These are phyloP conservation scores for Pleurozium schreberi DNA, from an alignment of 225 moss, liverwort and hornwort species.

Conservation along the genomic window DNA sequence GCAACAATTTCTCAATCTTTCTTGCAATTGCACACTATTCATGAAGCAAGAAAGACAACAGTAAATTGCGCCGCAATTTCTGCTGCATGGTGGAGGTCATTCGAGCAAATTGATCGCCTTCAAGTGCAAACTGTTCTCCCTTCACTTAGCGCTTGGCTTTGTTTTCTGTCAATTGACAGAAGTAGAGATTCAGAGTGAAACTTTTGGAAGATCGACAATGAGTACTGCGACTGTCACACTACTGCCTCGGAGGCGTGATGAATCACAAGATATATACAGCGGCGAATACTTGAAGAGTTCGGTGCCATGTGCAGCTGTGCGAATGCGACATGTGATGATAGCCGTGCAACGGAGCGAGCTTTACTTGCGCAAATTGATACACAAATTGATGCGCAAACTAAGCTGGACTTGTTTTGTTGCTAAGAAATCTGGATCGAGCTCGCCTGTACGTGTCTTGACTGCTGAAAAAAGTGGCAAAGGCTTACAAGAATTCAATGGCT, in stretches of 20 bases:
- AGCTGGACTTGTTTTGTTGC: not conserved
- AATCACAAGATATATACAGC: not conserved
- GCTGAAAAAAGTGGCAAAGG: not conserved
- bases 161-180: not conserved
- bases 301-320: not conserved
- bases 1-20: not conserved
- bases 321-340: not conserved
- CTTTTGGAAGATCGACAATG: not conserved
- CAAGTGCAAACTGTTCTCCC: not conserved
- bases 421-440: not conserved
- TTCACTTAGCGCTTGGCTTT: not conserved
- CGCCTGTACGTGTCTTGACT: not conserved
- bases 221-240: not conserved
- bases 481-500: not conserved
- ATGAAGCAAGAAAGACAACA: not conserved
- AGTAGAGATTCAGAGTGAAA: not conserved
- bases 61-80: not conserved
- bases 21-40: not conserved
- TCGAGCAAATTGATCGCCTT: not conserved
- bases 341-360: not conserved
- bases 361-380: not conserved
- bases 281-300: not conserved
- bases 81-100: not conserved
- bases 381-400: not conserved
- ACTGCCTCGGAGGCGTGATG: not conserved